Percentiles rank a stretch among this genome's conserved stretches.
phyloP scores from a whole-genome alignment of 345 rosid genomes.

The Populus pruinosa region DNA sequence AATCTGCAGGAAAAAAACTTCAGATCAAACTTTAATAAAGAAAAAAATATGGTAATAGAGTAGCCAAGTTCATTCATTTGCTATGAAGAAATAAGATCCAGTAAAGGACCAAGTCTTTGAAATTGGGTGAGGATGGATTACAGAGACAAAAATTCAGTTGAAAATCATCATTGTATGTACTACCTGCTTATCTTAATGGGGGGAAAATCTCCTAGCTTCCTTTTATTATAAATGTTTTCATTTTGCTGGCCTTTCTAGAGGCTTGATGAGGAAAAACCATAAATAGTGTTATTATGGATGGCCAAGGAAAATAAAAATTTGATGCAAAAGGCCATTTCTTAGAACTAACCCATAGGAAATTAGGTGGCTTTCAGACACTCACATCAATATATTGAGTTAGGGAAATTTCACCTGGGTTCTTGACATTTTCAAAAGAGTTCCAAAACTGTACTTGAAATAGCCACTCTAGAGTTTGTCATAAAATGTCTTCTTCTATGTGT shows the following conservation, averaged over 20 bases:
- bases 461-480: not conserved
- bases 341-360: not conserved
- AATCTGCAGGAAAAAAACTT: slow-evolving; percentile 35
- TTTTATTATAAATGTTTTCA: not conserved
- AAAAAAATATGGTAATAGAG: not conserved
- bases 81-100: not conserved
- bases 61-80: not conserved
- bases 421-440: not conserved
- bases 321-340: not conserved
- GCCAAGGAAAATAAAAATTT: not conserved
- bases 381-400: not conserved
- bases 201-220: not conserved
- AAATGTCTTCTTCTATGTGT: not conserved
- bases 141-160: not conserved
- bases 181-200: not conserved
- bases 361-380: not conserved
- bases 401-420: not conserved
- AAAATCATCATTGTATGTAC: not conserved
- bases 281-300: not conserved
- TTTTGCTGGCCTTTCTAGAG: not conserved
- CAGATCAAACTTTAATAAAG: not conserved
- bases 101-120: not conserved
- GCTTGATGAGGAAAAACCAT: not conserved
- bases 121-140: not conserved
- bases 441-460: not conserved